phyloP scores from a whole-genome alignment of 2,329 filamentous ascomycete species.

The Bipolaris cookei region DNA sequence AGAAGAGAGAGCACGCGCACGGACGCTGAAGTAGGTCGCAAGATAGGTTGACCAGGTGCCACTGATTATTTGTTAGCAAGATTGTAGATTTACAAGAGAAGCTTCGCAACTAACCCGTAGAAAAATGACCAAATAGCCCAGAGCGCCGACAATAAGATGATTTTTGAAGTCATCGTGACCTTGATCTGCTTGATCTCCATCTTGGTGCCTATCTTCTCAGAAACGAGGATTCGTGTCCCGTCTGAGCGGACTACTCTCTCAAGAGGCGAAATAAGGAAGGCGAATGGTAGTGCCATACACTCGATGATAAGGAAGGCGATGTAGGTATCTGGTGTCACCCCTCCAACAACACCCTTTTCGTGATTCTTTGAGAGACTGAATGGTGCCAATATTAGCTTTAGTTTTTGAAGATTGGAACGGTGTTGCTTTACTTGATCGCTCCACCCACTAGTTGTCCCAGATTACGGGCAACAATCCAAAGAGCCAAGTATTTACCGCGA shows the following conservation, averaged over 20 bases:
- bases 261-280: conserved; percentile 55
- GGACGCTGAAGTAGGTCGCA: conserved; percentile 54
- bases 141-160: conserved; percentile 50
- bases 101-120: conserved; percentile 37
- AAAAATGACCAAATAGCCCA: conserved; percentile 59
- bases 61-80: conserved; percentile 27
- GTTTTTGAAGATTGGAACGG: not conserved
- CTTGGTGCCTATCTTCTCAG: conserved; percentile 52
- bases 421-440: conserved; percentile 46
- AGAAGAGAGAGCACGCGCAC: conserved; percentile 54
- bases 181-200: conserved; percentile 51
- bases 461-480: conserved; percentile 58
- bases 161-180: conserved; percentile 46
- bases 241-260: conserved; percentile 56
- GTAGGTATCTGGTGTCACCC: conserved; percentile 55
- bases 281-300: conserved; percentile 55
- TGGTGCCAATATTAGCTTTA: not conserved
- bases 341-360: conserved; percentile 39
- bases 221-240: conserved; percentile 52
- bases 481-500: conserved; percentile 56
- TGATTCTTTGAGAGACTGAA: conserved; percentile 37
- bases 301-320: conserved; percentile 58
- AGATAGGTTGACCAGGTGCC: conserved; percentile 57
- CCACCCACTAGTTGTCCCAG: conserved; percentile 57
- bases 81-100: no score